Evolutionary conservation across 257 asterid species (phyloP).

Genomic region (Scutellaria baicalensis): DNA sequence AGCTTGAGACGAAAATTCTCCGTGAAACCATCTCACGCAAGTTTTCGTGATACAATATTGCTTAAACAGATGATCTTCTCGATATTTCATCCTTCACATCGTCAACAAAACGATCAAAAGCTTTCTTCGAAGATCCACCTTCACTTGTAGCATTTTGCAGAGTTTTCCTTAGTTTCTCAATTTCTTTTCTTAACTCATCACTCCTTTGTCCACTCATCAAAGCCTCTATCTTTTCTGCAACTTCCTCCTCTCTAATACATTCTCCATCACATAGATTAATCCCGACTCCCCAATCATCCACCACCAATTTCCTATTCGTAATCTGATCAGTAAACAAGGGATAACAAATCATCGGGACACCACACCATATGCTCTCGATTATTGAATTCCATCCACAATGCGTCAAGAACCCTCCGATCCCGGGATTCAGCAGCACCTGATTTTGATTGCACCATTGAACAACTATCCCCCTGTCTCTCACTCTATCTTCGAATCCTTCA

Average conservation of each 20-base stretch:
- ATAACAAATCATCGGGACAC: constrained; percentile 47
- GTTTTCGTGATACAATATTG: too few species aligned
- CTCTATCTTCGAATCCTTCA: constrained; percentile 25
- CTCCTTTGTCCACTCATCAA: constrained; percentile 37
- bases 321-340: constrained; percentile 61
- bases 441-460: constrained; percentile 67
- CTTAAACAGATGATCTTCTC: not conserved
- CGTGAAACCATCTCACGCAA: too few species aligned
- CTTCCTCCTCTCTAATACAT: constrained; percentile 31
- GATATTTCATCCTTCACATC: constrained; percentile 7
- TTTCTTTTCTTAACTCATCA: constrained; percentile 27
- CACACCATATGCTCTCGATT: constrained; percentile 53
- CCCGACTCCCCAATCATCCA: constrained; percentile 62
- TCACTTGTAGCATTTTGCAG: constrained; percentile 27
- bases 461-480: constrained; percentile 32
- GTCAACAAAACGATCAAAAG: constrained; percentile 37
- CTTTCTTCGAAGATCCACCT: constrained; percentile 50
- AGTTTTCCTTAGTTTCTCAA: constrained; percentile 20
- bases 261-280: constrained; percentile 41
- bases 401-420: constrained; percentile 52
- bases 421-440: constrained; percentile 35
- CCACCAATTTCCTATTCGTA: constrained; percentile 60
- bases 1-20: too few species aligned
- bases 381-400: constrained; percentile 80
- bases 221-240: constrained; percentile 25